Evolutionary conservation across 768 basidiomycete genomes (phyloP).

Genomic region (Xerocomus brunneocitrinus): DNA sequence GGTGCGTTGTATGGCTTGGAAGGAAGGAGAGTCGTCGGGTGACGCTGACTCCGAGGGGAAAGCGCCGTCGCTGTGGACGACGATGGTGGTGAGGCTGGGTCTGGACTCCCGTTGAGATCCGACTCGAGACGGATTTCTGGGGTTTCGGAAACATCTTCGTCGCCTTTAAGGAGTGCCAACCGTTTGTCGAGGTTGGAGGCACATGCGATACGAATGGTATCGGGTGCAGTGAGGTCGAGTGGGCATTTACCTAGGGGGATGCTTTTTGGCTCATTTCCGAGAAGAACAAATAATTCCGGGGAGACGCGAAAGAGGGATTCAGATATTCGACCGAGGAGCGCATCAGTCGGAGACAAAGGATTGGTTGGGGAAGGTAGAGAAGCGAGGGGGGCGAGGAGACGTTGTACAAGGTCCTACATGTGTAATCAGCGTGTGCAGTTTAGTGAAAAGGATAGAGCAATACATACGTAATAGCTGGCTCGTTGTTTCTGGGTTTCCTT

Average conservation of each 20-base stretch:
- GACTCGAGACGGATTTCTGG: slow-evolving; percentile 42
- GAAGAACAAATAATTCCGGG: slow-evolving; percentile 41
- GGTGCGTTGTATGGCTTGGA: slow-evolving; percentile 43
- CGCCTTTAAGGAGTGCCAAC: slow-evolving; percentile 40
- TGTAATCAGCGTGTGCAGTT: slow-evolving; percentile 9
- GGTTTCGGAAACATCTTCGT: slow-evolving; percentile 16
- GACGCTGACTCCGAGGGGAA: slow-evolving; percentile 20
- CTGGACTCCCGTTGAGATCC: slow-evolving; percentile 14
- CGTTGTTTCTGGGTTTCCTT: slow-evolving; percentile 55
- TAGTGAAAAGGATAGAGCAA: neutral
- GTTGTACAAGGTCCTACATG: slow-evolving; percentile 61
- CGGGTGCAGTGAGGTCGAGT: slow-evolving; percentile 43
- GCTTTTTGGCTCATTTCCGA: slow-evolving; percentile 51
- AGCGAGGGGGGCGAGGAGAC: slow-evolving; percentile 54
- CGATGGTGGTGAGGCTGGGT: neutral
- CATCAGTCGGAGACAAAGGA: slow-evolving; percentile 42
- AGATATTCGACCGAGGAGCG: slow-evolving; percentile 43
- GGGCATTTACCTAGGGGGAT: slow-evolving; percentile 38
- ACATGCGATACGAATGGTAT: slow-evolving; percentile 44
- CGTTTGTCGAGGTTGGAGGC: slow-evolving; percentile 53
- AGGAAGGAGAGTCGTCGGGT: slow-evolving; percentile 43
- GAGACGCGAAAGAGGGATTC: slow-evolving; percentile 58
- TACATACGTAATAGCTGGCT: slow-evolving; percentile 67
- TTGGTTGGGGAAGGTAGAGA: slow-evolving; percentile 38
- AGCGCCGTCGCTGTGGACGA: slow-evolving; percentile 36